Evolutionary conservation across 192 early-diverging fungal species (phyloP), one percentile per base, ranked within the genome.

Genomic region (Mortierella hygrophila): DNA sequence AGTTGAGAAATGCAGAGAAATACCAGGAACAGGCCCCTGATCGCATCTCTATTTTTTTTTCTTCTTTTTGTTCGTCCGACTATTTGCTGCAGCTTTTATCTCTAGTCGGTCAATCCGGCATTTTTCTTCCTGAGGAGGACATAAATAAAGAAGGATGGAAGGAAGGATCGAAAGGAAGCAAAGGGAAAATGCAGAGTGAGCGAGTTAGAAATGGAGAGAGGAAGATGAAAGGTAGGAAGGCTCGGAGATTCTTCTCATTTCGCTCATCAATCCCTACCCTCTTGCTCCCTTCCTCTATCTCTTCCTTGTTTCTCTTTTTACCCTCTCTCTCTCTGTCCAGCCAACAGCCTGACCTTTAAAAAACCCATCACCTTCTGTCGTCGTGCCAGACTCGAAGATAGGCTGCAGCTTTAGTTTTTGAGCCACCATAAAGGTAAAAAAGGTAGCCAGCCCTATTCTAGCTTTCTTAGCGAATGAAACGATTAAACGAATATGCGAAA

Each of bases 381-480:
- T n/a, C 55, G 26, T 57, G n/a, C 55, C n/a, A 11, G n/a, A 26
- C 21, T 20, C 49, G n/a, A 26, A 57, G 55, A 26, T 57, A 57
- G 55, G n/a, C 55, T 57, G 55, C 55, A 57, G 55, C 23, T 26
- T 9, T 7, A 9, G 55, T 52, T 52, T 52, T 52, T 52, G 49
- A 52, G 55, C n/a, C 10, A 46, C 10, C 47, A 49, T 10, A 10
- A 21, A 23, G 7, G 55, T 23, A 18, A 55, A 26, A 40, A 40
- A 40, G 38, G 38, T 40, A 3, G n/a, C 7, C n/a, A 57, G 55
- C 55, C n/a, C n/a, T 26, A n/a, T 52, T 52, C 18, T 16, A 57
- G 55, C 55, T 57, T 57, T n/a, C 16, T 57, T 23, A 57, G n/a
- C 55, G 55, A 57, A 57, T 57, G 55, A 57, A 57, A 57, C 55